Base-by-base conservation (phyloP, 257 asterid species). In the Striga asiatica region DNA sequence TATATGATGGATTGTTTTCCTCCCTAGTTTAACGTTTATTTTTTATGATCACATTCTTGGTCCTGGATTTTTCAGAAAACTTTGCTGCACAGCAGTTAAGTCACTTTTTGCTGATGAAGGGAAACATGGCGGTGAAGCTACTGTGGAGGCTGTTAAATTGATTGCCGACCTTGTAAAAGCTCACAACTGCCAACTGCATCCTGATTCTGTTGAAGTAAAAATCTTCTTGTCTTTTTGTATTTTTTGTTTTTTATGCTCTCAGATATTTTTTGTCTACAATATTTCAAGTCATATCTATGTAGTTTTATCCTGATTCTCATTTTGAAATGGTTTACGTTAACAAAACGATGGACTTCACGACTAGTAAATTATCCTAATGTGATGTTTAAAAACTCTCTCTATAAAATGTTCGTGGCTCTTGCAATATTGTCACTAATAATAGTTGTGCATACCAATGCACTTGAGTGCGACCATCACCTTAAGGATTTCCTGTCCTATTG, bases 111-210 rank as follows among this genome's bases (percentile, higher is more conserved):
- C 74, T 24, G 75, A 84, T 35, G 91, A 85, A 66, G 97, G 95
- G 61, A 92, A 92, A 77, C 98, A 92, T 74, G 94, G 94, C 1
- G 94, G 98, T 37, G 98, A 88, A 80, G 94, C 62, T 64, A 92
- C 97, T 17, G 80, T 88, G 58, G 99, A 88, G 82, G 95, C 94
- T 64, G 95, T 84, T 64, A 79, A 63, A 65, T 49, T 74, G 83
- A 84, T 92, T 32, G 97, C 95, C 11, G 94, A 84, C 12, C 81
- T 81, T 45, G 97, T 92, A 45, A 92, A 92, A 76, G 71, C 71
- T 70, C 58, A 71, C 64, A 67, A 79, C 76, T 88, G 99, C 73
- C 84, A 72, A 58, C 62, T 88, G 28, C 95, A 92, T 75, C 94
- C 99, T 67, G 99, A 88, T 76, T 84, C 85, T 52, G 61, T 92